These are phyloP conservation scores for Cryphonectria carpinicola DNA, from an alignment of 2,329 filamentous ascomycete species.

Conservation along the genomic window DNA sequence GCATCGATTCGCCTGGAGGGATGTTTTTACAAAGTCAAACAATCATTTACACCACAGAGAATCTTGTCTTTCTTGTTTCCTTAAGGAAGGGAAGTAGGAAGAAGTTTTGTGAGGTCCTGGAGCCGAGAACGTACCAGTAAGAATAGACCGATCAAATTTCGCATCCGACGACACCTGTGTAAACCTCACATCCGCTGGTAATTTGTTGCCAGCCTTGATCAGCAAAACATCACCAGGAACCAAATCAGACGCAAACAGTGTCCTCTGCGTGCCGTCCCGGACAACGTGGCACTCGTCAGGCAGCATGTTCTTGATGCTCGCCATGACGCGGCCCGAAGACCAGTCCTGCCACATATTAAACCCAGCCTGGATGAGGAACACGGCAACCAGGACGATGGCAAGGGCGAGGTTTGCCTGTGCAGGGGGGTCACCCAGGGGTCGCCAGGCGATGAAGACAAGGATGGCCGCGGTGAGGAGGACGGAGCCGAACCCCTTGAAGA, in stretches of 20 bases:
- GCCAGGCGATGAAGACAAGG: conserved; percentile 78
- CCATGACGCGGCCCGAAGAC: conserved; percentile 77
- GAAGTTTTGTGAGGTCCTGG: not conserved
- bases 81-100: not conserved
- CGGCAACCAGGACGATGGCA: conserved; percentile 71
- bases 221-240: conserved; percentile 71
- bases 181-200: conserved; percentile 75
- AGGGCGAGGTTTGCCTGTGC: conserved; percentile 71
- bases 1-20: conserved; percentile 61
- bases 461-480: conserved; percentile 71
- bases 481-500: conserved; percentile 77
- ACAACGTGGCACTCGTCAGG: conserved; percentile 71
- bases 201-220: conserved; percentile 72
- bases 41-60: not conserved
- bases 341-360: conserved; percentile 77
- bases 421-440: conserved; percentile 72
- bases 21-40: not conserved
- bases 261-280: conserved; percentile 58
- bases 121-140: conserved; percentile 57
- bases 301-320: conserved; percentile 79
- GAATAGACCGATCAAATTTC: conserved; percentile 73
- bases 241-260: conserved; percentile 55
- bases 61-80: not conserved
- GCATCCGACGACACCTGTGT: conserved; percentile 69
- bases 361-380: conserved; percentile 70